A percentile compares a stretch with the other conserved stretches of the same genome.
Conservation (phyloP, 2,329 filamentous ascomycete species). For the Nectriaceae sp. region DNA sequence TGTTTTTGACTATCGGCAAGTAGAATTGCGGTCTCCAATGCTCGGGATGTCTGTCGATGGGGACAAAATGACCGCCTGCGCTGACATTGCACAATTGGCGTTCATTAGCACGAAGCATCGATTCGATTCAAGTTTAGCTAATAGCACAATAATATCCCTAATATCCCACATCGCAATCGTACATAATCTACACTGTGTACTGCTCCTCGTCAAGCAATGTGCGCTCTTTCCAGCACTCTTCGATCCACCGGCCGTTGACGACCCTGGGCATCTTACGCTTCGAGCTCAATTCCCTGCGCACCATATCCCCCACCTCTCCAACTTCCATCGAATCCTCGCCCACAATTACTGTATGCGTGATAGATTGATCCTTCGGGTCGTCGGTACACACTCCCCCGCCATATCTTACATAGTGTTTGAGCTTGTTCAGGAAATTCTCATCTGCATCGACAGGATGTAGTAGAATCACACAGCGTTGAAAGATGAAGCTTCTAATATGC, state of each 20-base stretch:
- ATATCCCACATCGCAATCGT: constrained; percentile 1
- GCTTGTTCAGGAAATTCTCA: constrained; percentile 40
- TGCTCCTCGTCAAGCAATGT: constrained; percentile 80
- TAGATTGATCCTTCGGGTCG: constrained; percentile 48
- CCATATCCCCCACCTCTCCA: constrained; percentile 39
- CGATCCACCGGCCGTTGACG: constrained; percentile 72
- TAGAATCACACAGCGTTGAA: constrained; percentile 47
- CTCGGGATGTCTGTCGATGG: not conserved
- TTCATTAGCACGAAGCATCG: too few species aligned
- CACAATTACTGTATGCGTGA: constrained; percentile 73
- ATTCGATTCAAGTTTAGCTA: too few species aligned
- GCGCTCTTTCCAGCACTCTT: constrained; percentile 76
- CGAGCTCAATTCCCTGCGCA: constrained; percentile 48
- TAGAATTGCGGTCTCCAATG: constrained; percentile 36
- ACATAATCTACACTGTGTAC: constrained; percentile 38
- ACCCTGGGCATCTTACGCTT: constrained; percentile 63
- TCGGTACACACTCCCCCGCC: constrained; percentile 63
- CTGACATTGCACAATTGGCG: not conserved
- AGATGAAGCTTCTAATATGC: constrained; percentile 53
- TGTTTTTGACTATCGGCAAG: constrained; percentile 89
- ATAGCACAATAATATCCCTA: constrained; percentile 14
- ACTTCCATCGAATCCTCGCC: constrained; percentile 41
- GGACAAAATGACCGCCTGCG: not conserved
- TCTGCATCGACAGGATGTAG: constrained; percentile 37
- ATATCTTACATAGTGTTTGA: constrained; percentile 65